Percentiles rank a stretch among this genome's conserved stretches.
phyloP scores from a whole-genome alignment of 306 rosid species.

The Malus orientalis region DNA sequence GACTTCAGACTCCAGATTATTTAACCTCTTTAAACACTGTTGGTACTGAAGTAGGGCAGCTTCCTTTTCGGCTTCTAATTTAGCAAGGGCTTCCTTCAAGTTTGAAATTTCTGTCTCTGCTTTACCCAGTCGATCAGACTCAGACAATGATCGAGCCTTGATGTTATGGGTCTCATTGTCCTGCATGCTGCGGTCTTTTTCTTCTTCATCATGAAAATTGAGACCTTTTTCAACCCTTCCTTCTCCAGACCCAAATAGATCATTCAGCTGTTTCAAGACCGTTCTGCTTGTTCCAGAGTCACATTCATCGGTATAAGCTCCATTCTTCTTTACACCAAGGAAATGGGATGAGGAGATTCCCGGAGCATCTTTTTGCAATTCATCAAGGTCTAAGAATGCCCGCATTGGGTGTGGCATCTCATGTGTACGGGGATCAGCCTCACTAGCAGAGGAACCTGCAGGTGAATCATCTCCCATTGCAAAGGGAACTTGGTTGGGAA shows the following conservation, averaged over 20 bases:
- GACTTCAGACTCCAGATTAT: constrained; percentile 67
- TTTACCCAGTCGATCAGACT: constrained; percentile 52
- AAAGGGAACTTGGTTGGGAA: constrained; percentile 81
- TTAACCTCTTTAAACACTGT: constrained; percentile 61
- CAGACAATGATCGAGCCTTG: constrained; percentile 29
- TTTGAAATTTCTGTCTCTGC: constrained; percentile 72
- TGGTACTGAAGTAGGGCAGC: constrained; percentile 66
- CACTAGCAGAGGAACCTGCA: constrained; percentile 28
- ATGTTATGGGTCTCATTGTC: constrained; percentile 31
- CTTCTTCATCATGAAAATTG: constrained; percentile 47
- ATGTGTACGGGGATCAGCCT: constrained; percentile 61
- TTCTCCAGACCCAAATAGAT: constrained; percentile 46
- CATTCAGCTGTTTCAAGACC: constrained; percentile 53
- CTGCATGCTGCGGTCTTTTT: constrained; percentile 26
- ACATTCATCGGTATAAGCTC: constrained; percentile 44
- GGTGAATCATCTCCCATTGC: constrained; percentile 57
- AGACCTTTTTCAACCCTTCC: constrained; percentile 56
- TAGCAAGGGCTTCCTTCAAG: constrained; percentile 63
- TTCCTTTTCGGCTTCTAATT: constrained; percentile 86
- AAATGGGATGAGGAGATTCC: constrained; percentile 30
- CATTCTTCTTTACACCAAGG: constrained; percentile 43
- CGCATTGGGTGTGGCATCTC: constrained; percentile 37
- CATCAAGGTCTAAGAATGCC: constrained; percentile 46
- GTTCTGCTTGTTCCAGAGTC: constrained; percentile 34
- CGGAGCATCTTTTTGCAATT: constrained; percentile 48